A percentile compares a stretch with the other conserved stretches of the same genome.
Conservation (phyloP, 2,329 filamentous ascomycete species). For the Dactylonectria estremocensis region DNA sequence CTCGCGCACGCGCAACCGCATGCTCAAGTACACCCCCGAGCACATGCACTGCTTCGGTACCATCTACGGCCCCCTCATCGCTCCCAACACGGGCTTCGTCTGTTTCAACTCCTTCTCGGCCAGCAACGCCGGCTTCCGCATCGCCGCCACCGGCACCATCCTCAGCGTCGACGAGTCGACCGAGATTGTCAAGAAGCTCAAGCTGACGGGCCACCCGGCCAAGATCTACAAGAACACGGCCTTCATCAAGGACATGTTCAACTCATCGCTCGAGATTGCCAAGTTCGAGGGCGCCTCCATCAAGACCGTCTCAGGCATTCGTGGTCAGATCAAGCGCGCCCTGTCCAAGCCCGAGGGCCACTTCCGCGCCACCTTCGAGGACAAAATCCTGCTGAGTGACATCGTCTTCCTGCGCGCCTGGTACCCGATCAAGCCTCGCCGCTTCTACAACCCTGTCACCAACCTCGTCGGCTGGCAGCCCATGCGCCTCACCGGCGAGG, state of each 20-base stretch:
- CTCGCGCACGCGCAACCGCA: conserved; percentile 92
- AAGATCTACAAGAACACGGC: conserved; percentile 99
- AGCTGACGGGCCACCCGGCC: conserved; percentile 92
- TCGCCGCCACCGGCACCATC: conserved; percentile 94
- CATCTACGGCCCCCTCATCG: conserved; percentile 94
- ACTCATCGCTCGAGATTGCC: conserved; percentile 90
- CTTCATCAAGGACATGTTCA: conserved; percentile 99
- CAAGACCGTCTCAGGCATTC: conserved; percentile 94
- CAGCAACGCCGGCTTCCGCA: conserved; percentile 89
- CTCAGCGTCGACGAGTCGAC: conserved; percentile 94
- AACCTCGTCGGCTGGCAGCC: conserved; percentile 93
- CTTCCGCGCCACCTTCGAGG: conserved; percentile 97
- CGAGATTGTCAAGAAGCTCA: conserved; percentile 99
- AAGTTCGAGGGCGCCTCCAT: conserved; percentile 98
- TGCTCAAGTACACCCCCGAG: conserved; percentile 99
- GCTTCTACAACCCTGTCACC: conserved; percentile 97
- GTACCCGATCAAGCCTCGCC: conserved; percentile 95
- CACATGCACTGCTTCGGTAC: conserved; percentile 99
- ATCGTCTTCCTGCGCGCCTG: conserved; percentile 97
- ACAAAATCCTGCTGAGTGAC: conserved; percentile 97
- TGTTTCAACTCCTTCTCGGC: conserved; percentile 92
- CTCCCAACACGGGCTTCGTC: conserved; percentile 95
- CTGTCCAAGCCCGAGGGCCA: conserved; percentile 94
- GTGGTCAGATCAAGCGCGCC: conserved; percentile 97
- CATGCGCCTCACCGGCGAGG: conserved; percentile 95